Percentiles rank a stretch among this genome's conserved stretches.
Conservation (phyloP, 176 grass and related monocot species). For the Phoenix dactylifera region DNA sequence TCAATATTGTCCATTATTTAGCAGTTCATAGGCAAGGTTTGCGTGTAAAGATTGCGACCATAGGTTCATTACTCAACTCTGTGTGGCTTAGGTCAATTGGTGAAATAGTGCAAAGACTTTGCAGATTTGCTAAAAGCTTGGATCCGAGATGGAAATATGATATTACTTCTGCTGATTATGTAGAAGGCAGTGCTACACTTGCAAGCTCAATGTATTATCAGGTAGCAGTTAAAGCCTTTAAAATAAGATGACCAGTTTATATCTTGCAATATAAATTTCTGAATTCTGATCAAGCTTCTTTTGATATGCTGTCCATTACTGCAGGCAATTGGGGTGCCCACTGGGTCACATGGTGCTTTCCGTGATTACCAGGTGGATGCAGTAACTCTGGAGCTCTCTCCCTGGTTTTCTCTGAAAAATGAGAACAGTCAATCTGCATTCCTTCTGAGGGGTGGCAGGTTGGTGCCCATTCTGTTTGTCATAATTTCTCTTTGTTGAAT, state of each 20-base stretch:
- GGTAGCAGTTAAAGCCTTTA: conserved; percentile 25
- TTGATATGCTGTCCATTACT: conserved; percentile 15
- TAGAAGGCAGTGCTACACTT: conserved; percentile 70
- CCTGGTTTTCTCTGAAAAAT: conserved; percentile 59
- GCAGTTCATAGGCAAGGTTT: conserved; percentile 96
- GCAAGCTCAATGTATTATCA: conserved; percentile 85
- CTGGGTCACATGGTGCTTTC: conserved; percentile 85
- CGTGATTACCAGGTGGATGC: conserved; percentile 97
- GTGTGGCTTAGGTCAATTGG: conserved; percentile 50
- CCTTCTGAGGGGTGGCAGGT: conserved; percentile 82
- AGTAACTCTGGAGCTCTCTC: conserved; percentile 74
- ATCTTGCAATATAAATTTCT: neutral
- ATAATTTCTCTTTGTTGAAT: neutral
- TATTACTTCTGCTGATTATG: conserved; percentile 58
- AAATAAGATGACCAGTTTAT: neutral
- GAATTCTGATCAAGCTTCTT: neutral
- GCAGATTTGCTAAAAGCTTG: conserved; percentile 57
- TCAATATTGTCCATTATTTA: conserved; percentile 92
- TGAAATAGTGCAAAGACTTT: conserved; percentile 57
- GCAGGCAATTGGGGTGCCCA: conserved; percentile 84
- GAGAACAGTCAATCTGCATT: conserved; percentile 68
- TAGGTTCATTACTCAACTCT: conserved; percentile 51
- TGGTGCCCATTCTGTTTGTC: conserved; percentile 2
- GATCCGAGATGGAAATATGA: conserved; percentile 87
- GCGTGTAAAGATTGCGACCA: conserved; percentile 48